Conservation (phyloP, 1,139 yeast species). For the Magnusiomyces sp. region DNA sequence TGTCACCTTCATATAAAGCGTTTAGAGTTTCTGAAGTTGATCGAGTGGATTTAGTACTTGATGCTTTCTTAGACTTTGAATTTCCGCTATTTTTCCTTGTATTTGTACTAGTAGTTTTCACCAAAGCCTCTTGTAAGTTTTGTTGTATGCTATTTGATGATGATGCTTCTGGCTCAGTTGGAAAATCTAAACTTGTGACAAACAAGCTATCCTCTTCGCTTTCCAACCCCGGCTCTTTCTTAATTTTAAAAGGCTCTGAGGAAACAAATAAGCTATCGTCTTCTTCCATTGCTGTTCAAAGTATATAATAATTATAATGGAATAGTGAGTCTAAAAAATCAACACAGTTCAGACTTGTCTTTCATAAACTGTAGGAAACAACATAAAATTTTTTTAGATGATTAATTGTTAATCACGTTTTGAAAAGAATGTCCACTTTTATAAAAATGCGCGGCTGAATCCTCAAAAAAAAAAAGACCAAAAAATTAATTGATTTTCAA, state of each 20-base stretch:
- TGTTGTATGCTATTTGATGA: not conserved
- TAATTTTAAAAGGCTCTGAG: not conserved
- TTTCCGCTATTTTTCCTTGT: no score
- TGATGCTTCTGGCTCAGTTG: not conserved
- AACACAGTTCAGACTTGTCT: no score
- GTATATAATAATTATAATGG: no score
- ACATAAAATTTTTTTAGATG: no score
- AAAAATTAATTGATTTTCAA: no score
- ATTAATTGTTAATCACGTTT: no score
- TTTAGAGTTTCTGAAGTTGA: conserved; percentile 4
- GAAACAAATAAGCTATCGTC: conserved; percentile 2
- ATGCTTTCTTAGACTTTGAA: no score
- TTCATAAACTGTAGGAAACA: no score
- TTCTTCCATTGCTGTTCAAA: not conserved
- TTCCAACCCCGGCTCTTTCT: conserved; percentile 1
- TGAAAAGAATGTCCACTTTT: no score
- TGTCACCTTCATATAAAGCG: not conserved
- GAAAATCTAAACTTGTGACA: not conserved
- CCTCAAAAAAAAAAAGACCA: not conserved
- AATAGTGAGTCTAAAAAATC: no score
- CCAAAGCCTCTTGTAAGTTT: no score
- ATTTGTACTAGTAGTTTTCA: no score
- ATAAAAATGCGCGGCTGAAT: not conserved
- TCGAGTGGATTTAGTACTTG: not conserved
- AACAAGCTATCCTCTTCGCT: not conserved